Evolutionary conservation across 176 grass and related monocot genomes (phyloP), one percentile per base, ranked within the genome.

Genomic region (Eragrostis nindensis): DNA sequence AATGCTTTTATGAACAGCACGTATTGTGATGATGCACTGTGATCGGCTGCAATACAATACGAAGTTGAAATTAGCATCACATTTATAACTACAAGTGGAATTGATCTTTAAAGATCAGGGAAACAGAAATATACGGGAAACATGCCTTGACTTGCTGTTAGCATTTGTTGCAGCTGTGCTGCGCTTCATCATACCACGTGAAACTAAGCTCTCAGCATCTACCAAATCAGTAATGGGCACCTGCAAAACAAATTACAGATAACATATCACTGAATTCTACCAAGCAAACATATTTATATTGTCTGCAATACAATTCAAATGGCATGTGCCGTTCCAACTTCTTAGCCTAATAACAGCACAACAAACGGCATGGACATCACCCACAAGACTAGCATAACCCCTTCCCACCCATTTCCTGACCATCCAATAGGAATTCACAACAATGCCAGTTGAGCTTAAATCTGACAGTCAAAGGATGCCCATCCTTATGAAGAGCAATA

Each of bases 81-180:
- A 49, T 57, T 65, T 36, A 30, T 8, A 74, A 49, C 16, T 26
- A 78, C 11, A 13, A 75, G 15, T 46, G 55, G 62, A 56, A 86
- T 56, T 29, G 8, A 32, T 75, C 48, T 73, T 4, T 5, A 59
- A 41, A 81, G 43, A 71, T 45, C 59, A 87, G 27, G 19, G 45
- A 8, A 75, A 78, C 15, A 21, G 36, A 73, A 75, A 22, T 25
- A 15, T 80, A 82, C 64, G 25, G 45, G 66, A 65, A 76, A 80
- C 88, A 81, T 97, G 83, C 94, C 94, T 97, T 48, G 92, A 97
- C 40, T 92, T 90, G 76, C 83, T 86, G 38, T 97, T 97, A 43
- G 89, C 92, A 92, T 90, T 88, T 70, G 94, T 97, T 80, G 92
- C 83, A 74, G 94, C 94, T 80, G 94, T 97, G 75, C 78, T 88